Evolutionary conservation across 495 filamentous ascomycete genomes (phyloP).

Genomic region (Hypoxylon cercidicola): DNA sequence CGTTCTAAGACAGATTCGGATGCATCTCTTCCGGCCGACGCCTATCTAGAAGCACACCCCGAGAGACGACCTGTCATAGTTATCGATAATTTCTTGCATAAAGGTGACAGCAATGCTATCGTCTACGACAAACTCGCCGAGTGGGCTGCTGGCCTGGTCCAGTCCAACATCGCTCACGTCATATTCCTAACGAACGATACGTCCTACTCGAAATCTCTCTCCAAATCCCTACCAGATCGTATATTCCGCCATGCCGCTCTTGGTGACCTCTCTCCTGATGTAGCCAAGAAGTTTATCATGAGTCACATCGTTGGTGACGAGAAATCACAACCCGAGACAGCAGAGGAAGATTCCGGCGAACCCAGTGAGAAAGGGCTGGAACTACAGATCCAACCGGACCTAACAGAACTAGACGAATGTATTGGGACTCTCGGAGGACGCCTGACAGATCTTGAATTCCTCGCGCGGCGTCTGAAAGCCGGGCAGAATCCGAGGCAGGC

Average conservation of each 20-base stretch:
- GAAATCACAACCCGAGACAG: constrained; percentile 27
- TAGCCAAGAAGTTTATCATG: constrained; percentile 90
- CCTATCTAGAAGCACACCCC: constrained; percentile 91
- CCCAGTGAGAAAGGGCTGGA: constrained; percentile 39
- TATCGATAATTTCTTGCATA: constrained; percentile 94
- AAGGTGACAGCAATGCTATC: constrained; percentile 73
- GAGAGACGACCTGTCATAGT: constrained; percentile 86
- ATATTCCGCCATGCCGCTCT: constrained; percentile 87
- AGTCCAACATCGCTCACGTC: constrained; percentile 92
- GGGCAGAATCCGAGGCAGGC: constrained; percentile 87
- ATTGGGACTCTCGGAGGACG: constrained; percentile 87
- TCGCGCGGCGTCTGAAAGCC: constrained; percentile 87
- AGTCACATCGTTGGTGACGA: constrained; percentile 68
- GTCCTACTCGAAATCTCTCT: constrained; percentile 86
- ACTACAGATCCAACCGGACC: constrained; percentile 55
- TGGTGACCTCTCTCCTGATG: constrained; percentile 84
- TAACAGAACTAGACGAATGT: constrained; percentile 77
- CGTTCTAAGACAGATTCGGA: constrained; percentile 79
- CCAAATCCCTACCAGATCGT: constrained; percentile 87
- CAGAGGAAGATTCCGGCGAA: constrained; percentile 13
- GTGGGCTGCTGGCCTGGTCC: constrained; percentile 89
- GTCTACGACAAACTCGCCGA: constrained; percentile 92
- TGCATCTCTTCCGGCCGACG: constrained; percentile 77
- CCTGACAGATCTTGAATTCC: constrained; percentile 91
- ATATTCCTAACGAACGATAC: constrained; percentile 96